These are phyloP conservation scores for Elaeagnus macrophylla DNA, from an alignment of 306 rosid species.

Conservation along the genomic window DNA sequence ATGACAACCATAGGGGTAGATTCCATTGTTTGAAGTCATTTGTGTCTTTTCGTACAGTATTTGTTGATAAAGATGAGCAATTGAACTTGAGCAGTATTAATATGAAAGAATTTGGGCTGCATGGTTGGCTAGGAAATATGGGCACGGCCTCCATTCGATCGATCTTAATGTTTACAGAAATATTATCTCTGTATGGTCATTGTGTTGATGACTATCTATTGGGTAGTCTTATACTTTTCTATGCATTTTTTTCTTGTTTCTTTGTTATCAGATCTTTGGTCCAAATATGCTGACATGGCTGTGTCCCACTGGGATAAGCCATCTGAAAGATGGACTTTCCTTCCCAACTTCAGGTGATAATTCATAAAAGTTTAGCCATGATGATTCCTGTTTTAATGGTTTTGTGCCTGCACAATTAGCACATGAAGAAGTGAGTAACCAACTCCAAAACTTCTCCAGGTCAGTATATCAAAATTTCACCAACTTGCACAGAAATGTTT, in stretches of 20 bases:
- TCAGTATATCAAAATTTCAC: too few species aligned
- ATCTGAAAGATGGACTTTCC: slow-evolving; percentile 67
- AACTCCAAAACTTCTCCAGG: background rate
- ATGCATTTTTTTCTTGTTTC: background rate
- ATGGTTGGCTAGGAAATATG: slow-evolving; percentile 80
- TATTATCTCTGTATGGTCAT: slow-evolving; percentile 60
- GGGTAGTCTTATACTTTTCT: slow-evolving; percentile 2
- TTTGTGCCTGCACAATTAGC: too few species aligned
- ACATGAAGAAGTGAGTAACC: background rate
- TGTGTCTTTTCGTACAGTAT: slow-evolving; percentile 1
- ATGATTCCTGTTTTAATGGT: slow-evolving; percentile 17
- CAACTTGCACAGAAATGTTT: background rate
- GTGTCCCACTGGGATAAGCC: slow-evolving; percentile 61
- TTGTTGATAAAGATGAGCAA: slow-evolving; percentile 7
- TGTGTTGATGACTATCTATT: too few species aligned
- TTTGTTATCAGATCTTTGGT: slow-evolving; percentile 74
- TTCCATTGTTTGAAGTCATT: slow-evolving; percentile 10
- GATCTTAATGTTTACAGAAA: slow-evolving; percentile 52
- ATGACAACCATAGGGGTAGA: slow-evolving; percentile 88
- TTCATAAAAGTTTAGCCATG: slow-evolving; percentile 22
- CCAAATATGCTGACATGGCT: slow-evolving; percentile 75
- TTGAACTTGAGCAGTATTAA: slow-evolving; percentile 38
- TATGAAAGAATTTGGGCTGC: slow-evolving; percentile 58
- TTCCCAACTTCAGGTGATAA: slow-evolving; percentile 56
- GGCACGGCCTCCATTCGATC: slow-evolving; percentile 65